A percentile compares a stretch with the other conserved stretches of the same genome.
Conservation (phyloP, 495 filamentous ascomycete genomes). For the Aspergillus conjunctus region DNA sequence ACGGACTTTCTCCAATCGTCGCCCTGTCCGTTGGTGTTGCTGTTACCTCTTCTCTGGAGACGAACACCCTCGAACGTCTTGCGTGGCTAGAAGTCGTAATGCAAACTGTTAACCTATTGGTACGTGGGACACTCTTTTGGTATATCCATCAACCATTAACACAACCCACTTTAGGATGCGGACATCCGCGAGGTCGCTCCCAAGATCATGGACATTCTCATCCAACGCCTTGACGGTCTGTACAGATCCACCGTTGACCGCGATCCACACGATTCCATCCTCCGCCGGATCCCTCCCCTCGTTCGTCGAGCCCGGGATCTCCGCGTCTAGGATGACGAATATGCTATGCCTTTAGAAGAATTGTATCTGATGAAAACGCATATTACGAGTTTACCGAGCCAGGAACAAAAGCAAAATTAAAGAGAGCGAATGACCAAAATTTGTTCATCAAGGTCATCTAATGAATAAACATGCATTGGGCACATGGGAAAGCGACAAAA, state of each 20-base stretch:
- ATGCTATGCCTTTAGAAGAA: too few relatives aligned
- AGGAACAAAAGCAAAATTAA: not conserved
- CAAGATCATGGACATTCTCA: conserved; percentile 69
- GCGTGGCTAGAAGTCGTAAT: conserved; percentile 78
- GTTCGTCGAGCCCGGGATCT: conserved; percentile 59
- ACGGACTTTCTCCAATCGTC: conserved; percentile 69
- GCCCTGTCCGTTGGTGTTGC: conserved; percentile 82
- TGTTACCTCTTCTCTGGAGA: conserved; percentile 69
- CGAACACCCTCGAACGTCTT: conserved; percentile 67
- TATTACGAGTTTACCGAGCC: conserved; percentile 4
- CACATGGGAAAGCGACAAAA: conserved; percentile 12
- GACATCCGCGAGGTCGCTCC: conserved; percentile 69
- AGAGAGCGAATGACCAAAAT: not conserved
- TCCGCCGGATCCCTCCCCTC: conserved; percentile 63
- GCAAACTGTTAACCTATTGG: conserved; percentile 49
- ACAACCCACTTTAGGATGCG: conserved; percentile 57
- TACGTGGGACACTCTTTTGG: conserved; percentile 31
- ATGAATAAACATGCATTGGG: conserved; percentile 21
- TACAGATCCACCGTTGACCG: conserved; percentile 67
- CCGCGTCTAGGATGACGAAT: conserved; percentile 20
- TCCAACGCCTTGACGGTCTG: conserved; percentile 67
- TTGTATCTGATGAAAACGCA: not conserved
- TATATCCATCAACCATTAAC: conserved; percentile 7
- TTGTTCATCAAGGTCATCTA: conserved; percentile 3
- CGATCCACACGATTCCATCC: conserved; percentile 60